Base-by-base conservation (phyloP, 495 filamentous ascomycete genomes). In the Lichenothelia convexa region DNA sequence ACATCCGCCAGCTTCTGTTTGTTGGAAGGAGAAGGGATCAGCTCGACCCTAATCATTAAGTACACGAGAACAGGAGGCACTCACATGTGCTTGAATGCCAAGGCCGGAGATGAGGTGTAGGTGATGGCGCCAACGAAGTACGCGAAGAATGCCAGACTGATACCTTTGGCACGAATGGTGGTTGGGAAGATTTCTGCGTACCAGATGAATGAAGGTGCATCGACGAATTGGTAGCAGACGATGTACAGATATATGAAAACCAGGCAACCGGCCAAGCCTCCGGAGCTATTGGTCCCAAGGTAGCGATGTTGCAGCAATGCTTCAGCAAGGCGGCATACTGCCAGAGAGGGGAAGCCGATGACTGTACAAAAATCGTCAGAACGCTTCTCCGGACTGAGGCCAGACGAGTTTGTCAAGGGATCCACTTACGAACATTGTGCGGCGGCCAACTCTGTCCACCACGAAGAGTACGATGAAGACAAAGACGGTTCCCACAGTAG, bases 201-300 rank as follows among this genome's bases (percentile, higher is more conserved):
- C 41, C 47, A 51, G 39, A 54, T 51, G 47, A 49, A 51, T n/a
- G 39, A 44, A 0, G 48, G 43, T 13, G 48, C 48, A 30, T 54
- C 50, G 18, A 47, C 16, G 31, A 7, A 27, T 27, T 27, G 24
- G 24, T 27, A 27, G 24, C 24, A 27, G 24, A 27, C 13, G 24
- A 27, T 27, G 24, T 27, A 27, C 7, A 27, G 24, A 27, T 8
- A 8, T 27, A 27, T 7, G 13, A 27, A 27, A 8, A 27, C 7
- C 8, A 27, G 24, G 13, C 24, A 27, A 7, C 8, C 24, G 13
- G 24, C 24, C 8, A 27, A 13, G 7, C 24, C 24, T 7, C 24
- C 24, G 13, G 24, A 8, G 24, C 13, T 13, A 13, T 7, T 27
- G 24, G 24, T 7, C 8, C 13, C 13, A 13, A 27, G 7, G 24